Evolutionary conservation across 1,284 basidiomycete species (phyloP).

Genomic region (Fomitopsis betulina): DNA sequence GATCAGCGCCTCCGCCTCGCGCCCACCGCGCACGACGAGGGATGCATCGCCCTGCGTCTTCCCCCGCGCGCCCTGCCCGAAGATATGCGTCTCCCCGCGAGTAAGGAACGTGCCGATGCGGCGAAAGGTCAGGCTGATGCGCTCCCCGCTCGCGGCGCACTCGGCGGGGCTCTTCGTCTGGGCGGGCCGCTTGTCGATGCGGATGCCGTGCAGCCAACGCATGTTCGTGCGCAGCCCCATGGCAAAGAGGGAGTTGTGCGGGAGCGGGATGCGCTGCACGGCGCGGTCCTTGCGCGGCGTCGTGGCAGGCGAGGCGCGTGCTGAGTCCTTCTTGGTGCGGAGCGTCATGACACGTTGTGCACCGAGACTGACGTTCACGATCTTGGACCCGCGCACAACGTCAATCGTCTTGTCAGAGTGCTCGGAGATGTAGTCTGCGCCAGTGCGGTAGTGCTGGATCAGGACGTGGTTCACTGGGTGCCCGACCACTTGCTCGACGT

Average conservation of each 20-base stretch:
- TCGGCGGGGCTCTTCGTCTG: constrained; percentile 49
- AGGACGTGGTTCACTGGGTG: constrained; percentile 75
- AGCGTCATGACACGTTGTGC: constrained; percentile 70
- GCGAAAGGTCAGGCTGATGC: constrained; percentile 76
- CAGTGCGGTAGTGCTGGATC: constrained; percentile 71
- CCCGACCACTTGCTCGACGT: constrained; percentile 47
- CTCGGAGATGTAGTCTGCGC: constrained; percentile 76
- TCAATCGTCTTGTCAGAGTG: constrained; percentile 82
- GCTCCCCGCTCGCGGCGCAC: constrained; percentile 46
- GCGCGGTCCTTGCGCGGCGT: constrained; percentile 23
- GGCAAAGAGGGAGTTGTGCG: constrained; percentile 75
- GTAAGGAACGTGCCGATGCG: constrained; percentile 70
- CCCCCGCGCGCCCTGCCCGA: constrained; percentile 61
- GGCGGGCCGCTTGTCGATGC: constrained; percentile 61
- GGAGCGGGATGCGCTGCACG: constrained; percentile 61
- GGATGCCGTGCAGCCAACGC: constrained; percentile 67
- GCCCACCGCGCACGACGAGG: constrained; percentile 44
- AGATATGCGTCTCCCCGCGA: constrained; percentile 45
- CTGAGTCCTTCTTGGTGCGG: constrained; percentile 51
- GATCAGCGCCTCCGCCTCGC: constrained; percentile 48
- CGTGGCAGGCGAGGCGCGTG: constrained; percentile 1
- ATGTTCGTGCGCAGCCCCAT: constrained; percentile 67
- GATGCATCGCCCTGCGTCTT: constrained; percentile 51
- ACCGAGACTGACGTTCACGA: constrained; percentile 74
- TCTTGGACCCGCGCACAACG: constrained; percentile 60